Evolutionary conservation across 345 rosid genomes (phyloP).

Genomic region (Dimocarpus longan): DNA sequence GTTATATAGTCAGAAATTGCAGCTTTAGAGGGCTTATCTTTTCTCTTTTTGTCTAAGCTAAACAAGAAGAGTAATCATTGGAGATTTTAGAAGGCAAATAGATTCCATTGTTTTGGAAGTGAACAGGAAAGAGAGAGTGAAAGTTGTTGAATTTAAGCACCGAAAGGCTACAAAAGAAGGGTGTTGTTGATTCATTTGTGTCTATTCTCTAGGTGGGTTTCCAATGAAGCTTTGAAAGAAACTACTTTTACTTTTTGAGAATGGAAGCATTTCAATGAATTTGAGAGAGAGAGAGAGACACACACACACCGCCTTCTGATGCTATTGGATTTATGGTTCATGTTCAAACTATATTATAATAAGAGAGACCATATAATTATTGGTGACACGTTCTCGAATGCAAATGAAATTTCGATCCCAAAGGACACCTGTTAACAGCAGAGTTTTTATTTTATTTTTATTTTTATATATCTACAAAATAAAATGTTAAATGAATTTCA

Average conservation of each 20-base stretch:
- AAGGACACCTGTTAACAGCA: not conserved
- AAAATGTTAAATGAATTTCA: no score
- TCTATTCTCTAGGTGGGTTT: constrained; percentile 36
- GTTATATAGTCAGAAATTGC: constrained; percentile 53
- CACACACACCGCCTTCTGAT: not conserved
- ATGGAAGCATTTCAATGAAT: not conserved
- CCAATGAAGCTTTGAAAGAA: constrained; percentile 34
- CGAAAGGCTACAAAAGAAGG: constrained; percentile 55
- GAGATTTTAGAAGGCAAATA: constrained; percentile 21
- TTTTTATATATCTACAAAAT: no score
- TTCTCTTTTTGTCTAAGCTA: constrained; percentile 6
- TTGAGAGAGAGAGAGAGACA: not conserved
- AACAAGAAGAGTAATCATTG: not conserved
- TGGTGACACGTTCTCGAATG: not conserved
- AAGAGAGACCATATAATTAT: not conserved
- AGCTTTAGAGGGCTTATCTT: constrained; percentile 44
- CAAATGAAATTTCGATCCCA: not conserved
- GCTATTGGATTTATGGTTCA: not conserved
- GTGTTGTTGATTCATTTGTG: not conserved
- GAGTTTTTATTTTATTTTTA: not conserved
- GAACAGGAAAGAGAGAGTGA: constrained; percentile 27
- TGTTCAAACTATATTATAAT: not conserved
- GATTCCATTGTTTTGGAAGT: constrained; percentile 23
- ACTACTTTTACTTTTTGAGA: constrained; percentile 18
- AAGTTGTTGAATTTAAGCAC: constrained; percentile 56